These are phyloP conservation scores for Pestalotiopsis sp. DNA, from an alignment of 2,329 filamentous ascomycete species.

Conservation along the genomic window DNA sequence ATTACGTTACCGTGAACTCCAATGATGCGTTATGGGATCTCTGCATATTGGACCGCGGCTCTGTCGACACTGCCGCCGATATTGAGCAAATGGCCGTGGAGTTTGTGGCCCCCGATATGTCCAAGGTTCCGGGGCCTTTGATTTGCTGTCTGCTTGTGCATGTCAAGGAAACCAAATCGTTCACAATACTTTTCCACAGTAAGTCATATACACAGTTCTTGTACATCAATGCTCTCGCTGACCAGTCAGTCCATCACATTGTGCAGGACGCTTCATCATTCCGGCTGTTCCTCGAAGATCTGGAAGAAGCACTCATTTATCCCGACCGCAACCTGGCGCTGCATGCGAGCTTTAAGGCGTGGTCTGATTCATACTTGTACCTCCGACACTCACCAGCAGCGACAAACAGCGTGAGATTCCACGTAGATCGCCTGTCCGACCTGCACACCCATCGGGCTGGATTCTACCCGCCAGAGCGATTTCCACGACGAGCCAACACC, in stretches of 20 bases:
- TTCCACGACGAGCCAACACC: not conserved
- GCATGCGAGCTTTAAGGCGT: not conserved
- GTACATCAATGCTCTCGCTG: no score
- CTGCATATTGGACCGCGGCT: not conserved
- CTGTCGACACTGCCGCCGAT: not conserved
- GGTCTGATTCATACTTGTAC: not conserved
- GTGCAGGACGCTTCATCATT: slow-evolving; percentile 1
- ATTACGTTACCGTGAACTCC: not conserved
- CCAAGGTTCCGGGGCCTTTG: not conserved
- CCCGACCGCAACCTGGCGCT: not conserved
- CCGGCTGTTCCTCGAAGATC: not conserved
- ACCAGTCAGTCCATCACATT: not conserved
- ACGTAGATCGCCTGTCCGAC: not conserved
- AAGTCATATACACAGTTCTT: not conserved
- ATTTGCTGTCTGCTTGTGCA: not conserved
- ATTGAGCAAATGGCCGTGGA: not conserved
- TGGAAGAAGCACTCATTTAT: not conserved
- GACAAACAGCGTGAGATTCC: not conserved
- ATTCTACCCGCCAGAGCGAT: not conserved
- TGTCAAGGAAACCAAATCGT: not conserved
- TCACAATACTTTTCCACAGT: not conserved
- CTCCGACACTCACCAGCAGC: not conserved
- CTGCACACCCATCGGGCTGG: not conserved
- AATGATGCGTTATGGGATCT: not conserved
- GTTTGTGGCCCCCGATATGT: not conserved